These are phyloP conservation scores for Boletus subparvulus DNA, from an alignment of 768 basidiomycete genomes.

Conservation along the genomic window DNA sequence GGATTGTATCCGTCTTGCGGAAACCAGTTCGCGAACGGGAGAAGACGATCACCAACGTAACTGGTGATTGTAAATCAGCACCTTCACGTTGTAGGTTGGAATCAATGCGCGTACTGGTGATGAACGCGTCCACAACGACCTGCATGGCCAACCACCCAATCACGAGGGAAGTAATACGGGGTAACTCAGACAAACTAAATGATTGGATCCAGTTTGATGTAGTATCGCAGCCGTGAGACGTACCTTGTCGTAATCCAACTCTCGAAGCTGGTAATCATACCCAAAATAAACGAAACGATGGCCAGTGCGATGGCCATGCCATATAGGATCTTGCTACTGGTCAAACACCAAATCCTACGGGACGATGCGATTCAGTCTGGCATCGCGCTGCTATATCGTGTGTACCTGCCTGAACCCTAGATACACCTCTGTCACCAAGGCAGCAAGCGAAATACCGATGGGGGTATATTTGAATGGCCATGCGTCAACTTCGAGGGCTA, in stretches of 20 bases:
- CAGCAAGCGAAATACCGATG: conserved; percentile 45
- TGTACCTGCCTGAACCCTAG: conserved; percentile 42
- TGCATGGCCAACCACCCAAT: conserved; percentile 50
- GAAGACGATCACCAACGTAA: conserved; percentile 1
- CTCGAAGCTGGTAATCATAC: conserved; percentile 42
- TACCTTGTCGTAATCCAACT: conserved; percentile 44
- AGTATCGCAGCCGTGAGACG: conserved; percentile 6
- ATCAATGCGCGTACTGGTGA: conserved; percentile 38
- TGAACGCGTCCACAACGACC: conserved; percentile 42
- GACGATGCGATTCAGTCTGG: background rate
- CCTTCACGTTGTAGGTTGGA: too few relatives aligned
- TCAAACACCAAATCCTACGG: conserved; percentile 18
- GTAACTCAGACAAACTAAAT: conserved; percentile 42
- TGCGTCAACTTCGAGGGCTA: conserved; percentile 32
- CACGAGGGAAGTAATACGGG: conserved; percentile 40
- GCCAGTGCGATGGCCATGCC: conserved; percentile 39
- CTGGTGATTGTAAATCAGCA: conserved; percentile 9
- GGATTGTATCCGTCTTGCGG: too few relatives aligned
- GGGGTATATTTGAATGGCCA: conserved; percentile 56
- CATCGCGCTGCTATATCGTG: too few relatives aligned
- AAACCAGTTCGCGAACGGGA: too few relatives aligned
- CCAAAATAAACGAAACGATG: conserved; percentile 42
- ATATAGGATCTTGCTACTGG: conserved; percentile 23
- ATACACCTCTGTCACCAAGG: conserved; percentile 50
- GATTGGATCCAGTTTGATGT: background rate